Conservation (phyloP, 139 green algal genomes). For the Mesotaenium endlicherianum region DNA sequence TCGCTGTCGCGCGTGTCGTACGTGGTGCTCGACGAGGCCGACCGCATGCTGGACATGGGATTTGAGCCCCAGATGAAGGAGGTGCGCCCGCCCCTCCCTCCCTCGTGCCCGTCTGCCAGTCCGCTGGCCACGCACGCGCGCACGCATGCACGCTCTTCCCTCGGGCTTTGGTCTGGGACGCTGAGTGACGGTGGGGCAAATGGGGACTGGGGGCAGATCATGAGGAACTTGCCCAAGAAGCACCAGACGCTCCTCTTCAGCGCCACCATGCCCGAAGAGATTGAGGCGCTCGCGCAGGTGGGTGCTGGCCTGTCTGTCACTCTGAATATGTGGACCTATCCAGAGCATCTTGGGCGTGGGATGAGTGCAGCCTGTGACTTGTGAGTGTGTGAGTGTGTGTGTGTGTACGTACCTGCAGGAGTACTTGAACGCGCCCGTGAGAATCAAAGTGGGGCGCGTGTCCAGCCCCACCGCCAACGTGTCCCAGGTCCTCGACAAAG, state of each 20-base stretch:
- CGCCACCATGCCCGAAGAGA: conserved; percentile 87
- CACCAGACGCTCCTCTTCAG: conserved; percentile 91
- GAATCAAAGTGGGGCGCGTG: conserved; percentile 68
- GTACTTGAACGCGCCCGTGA: conserved; percentile 62
- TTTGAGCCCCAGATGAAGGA: conserved; percentile 92
- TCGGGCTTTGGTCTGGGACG: no score
- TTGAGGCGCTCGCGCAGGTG: conserved; percentile 73
- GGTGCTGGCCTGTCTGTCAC: background rate
- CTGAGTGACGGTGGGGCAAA: no score
- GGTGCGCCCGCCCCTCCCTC: no score
- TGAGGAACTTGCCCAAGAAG: conserved; percentile 60
- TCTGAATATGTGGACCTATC: no score
- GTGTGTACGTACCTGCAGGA: no score
- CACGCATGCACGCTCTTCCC: no score
- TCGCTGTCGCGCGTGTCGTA: conserved; percentile 51
- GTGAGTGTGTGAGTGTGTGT: no score
- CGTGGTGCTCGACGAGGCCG: conserved; percentile 70
- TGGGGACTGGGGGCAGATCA: no score
- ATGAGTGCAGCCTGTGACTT: no score
- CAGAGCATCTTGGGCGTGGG: no score
- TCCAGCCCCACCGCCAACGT: conserved; percentile 78
- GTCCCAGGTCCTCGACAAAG: conserved; percentile 71
- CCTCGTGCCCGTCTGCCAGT: no score
- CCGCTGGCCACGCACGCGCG: no score
- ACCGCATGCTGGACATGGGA: conserved; percentile 94